Conservation (phyloP, 2,329 filamentous ascomycete species). For the Thelonectria rubi region DNA sequence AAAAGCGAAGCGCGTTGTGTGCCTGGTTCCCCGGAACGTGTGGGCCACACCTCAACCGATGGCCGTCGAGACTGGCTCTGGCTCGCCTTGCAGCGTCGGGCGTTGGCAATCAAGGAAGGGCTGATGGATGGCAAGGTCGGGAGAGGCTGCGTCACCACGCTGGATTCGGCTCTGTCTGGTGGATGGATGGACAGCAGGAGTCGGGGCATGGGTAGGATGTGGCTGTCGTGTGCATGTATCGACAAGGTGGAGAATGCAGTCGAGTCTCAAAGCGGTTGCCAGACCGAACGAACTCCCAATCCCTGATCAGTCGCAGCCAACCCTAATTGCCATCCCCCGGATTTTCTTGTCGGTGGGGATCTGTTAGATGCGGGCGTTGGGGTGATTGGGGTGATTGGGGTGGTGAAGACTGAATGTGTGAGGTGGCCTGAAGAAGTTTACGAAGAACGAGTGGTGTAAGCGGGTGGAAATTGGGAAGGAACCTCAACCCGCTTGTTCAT, state of each 20-base stretch:
- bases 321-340: slow-evolving; percentile 26
- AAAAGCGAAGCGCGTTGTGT: neutral
- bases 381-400: neutral
- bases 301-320: slow-evolving; percentile 14
- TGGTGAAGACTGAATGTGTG: neutral
- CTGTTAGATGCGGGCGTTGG: slow-evolving; percentile 12
- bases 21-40: slow-evolving; percentile 13
- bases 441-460: neutral
- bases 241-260: slow-evolving; percentile 18
- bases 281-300: slow-evolving; percentile 22
- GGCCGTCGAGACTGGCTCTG: slow-evolving; percentile 14
- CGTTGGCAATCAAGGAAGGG: neutral
- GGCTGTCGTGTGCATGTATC: slow-evolving; percentile 1
- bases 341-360: slow-evolving; percentile 26
- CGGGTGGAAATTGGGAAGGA: neutral
- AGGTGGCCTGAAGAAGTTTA: neutral
- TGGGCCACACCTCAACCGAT: slow-evolving; percentile 13
- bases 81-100: neutral
- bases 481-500: slow-evolving; percentile 8
- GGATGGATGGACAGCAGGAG: neutral
- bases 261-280: slow-evolving; percentile 20
- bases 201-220: slow-evolving; percentile 14
- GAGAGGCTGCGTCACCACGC: slow-evolving; percentile 12
- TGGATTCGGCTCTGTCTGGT: neutral
- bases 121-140: neutral